A percentile compares a stretch with the other conserved stretches of the same genome.
Evolutionary conservation across 768 basidiomycete genomes (phyloP).

Genomic region (Macrolepiota albuminosa): DNA sequence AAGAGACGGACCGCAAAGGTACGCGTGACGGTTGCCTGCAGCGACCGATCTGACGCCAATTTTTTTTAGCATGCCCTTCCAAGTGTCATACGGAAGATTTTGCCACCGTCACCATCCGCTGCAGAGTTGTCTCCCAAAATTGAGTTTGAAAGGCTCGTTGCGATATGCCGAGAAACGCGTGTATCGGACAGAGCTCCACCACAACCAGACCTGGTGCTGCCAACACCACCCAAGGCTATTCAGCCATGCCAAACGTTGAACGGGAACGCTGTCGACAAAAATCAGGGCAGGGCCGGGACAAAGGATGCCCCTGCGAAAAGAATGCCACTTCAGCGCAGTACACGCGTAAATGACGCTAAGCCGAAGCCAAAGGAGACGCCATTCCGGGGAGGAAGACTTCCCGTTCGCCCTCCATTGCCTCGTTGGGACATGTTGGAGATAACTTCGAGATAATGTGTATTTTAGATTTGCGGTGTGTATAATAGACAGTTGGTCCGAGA

Average conservation of each 20-base stretch:
- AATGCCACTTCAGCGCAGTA: slow-evolving; percentile 5
- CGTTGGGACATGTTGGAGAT: slow-evolving; percentile 19
- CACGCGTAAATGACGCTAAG: slow-evolving; percentile 14
- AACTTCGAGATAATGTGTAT: not conserved
- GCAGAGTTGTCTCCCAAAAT: slow-evolving; percentile 12
- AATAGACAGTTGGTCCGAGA: slow-evolving; percentile 1
- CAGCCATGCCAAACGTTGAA: slow-evolving; percentile 3
- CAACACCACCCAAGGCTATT: not conserved
- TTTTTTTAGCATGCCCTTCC: slow-evolving; percentile 15
- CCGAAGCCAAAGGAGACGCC: slow-evolving; percentile 16
- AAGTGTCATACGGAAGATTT: slow-evolving; percentile 18
- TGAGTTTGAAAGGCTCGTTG: slow-evolving; percentile 18
- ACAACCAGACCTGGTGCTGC: not conserved
- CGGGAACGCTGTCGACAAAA: slow-evolving; percentile 2
- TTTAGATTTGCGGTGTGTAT: not conserved
- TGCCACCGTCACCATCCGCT: slow-evolving; percentile 19
- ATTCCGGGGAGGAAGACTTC: slow-evolving; percentile 20
- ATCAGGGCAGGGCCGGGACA: not conserved
- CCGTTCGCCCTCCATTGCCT: slow-evolving; percentile 21
- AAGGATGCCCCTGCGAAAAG: not conserved
- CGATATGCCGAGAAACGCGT: slow-evolving; percentile 11
- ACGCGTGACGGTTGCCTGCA: not conserved
- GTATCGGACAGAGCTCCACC: slow-evolving; percentile 8
- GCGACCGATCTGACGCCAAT: not conserved
- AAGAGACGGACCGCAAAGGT: not conserved